Evolutionary conservation across 2,329 filamentous ascomycete genomes (phyloP).

Genomic region (Arthrobotrys sinensis): DNA sequence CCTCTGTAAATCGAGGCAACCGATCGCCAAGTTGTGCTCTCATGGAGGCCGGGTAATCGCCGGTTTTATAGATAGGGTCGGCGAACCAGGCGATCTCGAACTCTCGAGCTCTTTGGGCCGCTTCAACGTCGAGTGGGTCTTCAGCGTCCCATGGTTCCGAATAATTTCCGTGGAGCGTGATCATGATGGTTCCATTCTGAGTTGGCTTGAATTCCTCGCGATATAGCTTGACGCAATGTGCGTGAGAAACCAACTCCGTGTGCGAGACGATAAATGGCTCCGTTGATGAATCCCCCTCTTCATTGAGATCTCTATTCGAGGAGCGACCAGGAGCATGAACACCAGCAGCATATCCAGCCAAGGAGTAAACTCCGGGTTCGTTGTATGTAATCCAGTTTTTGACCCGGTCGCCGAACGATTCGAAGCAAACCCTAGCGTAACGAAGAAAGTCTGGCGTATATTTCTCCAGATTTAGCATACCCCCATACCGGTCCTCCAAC

Average conservation of each 20-base stretch:
- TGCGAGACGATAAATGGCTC: slow-evolving; percentile 68
- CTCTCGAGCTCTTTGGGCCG: slow-evolving; percentile 68
- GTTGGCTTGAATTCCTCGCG: slow-evolving; percentile 67
- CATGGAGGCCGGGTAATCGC: slow-evolving; percentile 69
- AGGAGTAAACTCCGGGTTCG: slow-evolving; percentile 66
- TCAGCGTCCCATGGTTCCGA: slow-evolving; percentile 68
- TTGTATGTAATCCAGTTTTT: slow-evolving; percentile 74
- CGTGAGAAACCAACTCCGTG: slow-evolving; percentile 68
- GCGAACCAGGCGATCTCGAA: slow-evolving; percentile 70
- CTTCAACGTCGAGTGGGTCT: slow-evolving; percentile 67
- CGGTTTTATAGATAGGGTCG: slow-evolving; percentile 67
- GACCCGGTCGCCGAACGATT: slow-evolving; percentile 73
- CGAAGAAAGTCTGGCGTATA: slow-evolving; percentile 75
- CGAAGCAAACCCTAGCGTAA: slow-evolving; percentile 75
- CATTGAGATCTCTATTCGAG: slow-evolving; percentile 65
- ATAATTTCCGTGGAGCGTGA: slow-evolving; percentile 69
- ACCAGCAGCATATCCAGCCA: slow-evolving; percentile 67
- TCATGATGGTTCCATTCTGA: slow-evolving; percentile 68
- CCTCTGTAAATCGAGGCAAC: slow-evolving; percentile 67
- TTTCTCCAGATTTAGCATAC: slow-evolving; percentile 75
- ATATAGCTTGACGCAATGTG: slow-evolving; percentile 67
- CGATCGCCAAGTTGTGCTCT: slow-evolving; percentile 67
- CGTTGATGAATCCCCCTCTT: slow-evolving; percentile 66
- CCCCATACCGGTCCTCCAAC: slow-evolving; percentile 75
- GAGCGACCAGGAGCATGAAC: slow-evolving; percentile 66